These are phyloP conservation scores for Sugiyamaella mastotermitis DNA, from an alignment of 805 yeast genomes.

Conservation along the genomic window DNA sequence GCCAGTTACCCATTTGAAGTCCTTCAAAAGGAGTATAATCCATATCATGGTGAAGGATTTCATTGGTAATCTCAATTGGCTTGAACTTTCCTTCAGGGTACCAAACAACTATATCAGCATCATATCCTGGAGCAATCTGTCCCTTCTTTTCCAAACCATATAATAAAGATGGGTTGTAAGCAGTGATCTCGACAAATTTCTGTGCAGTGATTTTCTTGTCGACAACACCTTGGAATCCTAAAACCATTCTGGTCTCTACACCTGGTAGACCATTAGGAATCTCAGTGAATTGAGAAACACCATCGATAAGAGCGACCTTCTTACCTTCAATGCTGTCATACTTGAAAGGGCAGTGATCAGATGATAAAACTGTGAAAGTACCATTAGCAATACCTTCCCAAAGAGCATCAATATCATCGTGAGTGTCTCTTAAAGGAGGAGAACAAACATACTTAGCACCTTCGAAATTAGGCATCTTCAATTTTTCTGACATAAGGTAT, in stretches of 20 bases:
- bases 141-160: conserved; percentile 42
- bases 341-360: conserved; percentile 43
- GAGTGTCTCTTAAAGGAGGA: conserved; percentile 41
- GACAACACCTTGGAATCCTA: conserved; percentile 40
- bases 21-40: conserved; percentile 28
- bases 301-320: conserved; percentile 36
- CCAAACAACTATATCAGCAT: conserved; percentile 47
- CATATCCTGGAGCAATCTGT: conserved; percentile 39
- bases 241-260: conserved; percentile 42
- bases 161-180: conserved; percentile 41
- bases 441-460: conserved; percentile 48
- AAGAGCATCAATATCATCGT: conserved; percentile 37
- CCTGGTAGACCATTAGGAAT: conserved; percentile 49
- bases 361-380: conserved; percentile 40
- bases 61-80: conserved; percentile 8
- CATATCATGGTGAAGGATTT: conserved; percentile 12
- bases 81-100: conserved; percentile 36
- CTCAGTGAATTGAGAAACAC: conserved; percentile 36
- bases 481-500: conserved; percentile 36
- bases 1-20: conserved; percentile 10
- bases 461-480: conserved; percentile 33
- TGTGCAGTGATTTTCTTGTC: conserved; percentile 37
- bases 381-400: conserved; percentile 44
- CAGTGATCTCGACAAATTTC: conserved; percentile 40
- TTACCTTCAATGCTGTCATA: conserved; percentile 40